These are phyloP conservation scores for Dryadomyces quercus-mongolicae DNA, from an alignment of 2,329 filamentous ascomycete species.

Conservation along the genomic window DNA sequence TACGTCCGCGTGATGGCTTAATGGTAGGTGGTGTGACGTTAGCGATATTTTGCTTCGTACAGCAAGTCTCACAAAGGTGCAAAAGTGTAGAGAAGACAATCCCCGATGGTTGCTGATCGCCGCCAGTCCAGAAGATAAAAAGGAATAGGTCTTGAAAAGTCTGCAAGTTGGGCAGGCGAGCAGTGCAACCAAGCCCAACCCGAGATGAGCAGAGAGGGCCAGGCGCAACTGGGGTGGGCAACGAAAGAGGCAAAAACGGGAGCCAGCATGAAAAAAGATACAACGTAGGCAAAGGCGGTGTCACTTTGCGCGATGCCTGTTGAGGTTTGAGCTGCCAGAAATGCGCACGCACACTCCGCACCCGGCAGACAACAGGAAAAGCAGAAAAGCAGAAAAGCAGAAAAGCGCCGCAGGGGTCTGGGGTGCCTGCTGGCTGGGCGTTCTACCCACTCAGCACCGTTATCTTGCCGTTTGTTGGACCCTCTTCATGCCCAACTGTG, in stretches of 20 bases:
- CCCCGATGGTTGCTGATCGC: background rate
- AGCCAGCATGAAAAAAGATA: background rate
- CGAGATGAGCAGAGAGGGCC: background rate
- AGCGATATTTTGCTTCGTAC: background rate
- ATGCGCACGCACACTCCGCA: background rate
- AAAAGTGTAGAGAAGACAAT: background rate
- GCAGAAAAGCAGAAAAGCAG: background rate
- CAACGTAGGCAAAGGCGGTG: background rate
- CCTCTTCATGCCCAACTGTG: constrained; percentile 4
- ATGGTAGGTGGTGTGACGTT: background rate
- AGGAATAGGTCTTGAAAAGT: background rate
- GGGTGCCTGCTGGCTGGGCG: background rate
- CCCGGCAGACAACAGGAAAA: background rate
- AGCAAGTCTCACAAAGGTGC: background rate
- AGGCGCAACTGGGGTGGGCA: background rate
- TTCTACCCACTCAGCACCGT: background rate
- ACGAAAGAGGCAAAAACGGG: background rate
- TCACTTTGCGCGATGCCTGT: background rate
- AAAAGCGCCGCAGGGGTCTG: background rate
- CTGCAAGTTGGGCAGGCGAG: background rate
- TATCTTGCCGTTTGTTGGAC: constrained; percentile 1
- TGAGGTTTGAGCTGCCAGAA: background rate
- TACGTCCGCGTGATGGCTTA: background rate
- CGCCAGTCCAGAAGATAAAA: background rate
- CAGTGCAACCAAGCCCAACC: background rate